Evolutionary conservation across 176 grass and related monocot genomes (phyloP).

Genomic region (barley (Hordeum vulgare)): DNA sequence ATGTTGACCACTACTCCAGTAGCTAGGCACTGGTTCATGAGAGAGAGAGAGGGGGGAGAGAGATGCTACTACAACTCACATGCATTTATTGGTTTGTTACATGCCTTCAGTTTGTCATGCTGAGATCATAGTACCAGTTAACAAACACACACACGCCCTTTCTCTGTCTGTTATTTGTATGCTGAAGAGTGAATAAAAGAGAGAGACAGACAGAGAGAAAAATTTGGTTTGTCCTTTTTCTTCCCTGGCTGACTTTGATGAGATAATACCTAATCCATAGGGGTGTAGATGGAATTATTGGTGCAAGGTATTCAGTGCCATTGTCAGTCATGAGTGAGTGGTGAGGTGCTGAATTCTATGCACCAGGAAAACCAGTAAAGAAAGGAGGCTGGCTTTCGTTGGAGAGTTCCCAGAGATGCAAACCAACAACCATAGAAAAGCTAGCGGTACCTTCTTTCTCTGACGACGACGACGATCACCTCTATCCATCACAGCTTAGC

Average conservation of each 20-base stretch:
- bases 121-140: constrained; percentile 6
- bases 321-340: constrained; percentile 58
- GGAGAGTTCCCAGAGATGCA: constrained; percentile 50
- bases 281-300: constrained; percentile 32
- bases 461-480: constrained; percentile 23
- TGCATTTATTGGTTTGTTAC: constrained; percentile 36
- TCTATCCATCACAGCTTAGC: neutral
- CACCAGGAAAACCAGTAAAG: constrained; percentile 21
- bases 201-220: neutral
- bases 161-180: neutral
- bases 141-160: neutral
- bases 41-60: constrained; percentile 16
- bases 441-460: constrained; percentile 21
- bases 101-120: constrained; percentile 32
- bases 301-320: constrained; percentile 73
- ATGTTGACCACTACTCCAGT: constrained; percentile 14
- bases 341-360: constrained; percentile 60
- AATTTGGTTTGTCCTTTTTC: neutral
- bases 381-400: constrained; percentile 37
- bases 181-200: neutral
- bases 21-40: constrained; percentile 2
- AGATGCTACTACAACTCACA: constrained; percentile 19
- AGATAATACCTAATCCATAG: neutral
- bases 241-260: neutral
- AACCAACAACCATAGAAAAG: constrained; percentile 49